Base-by-base conservation (phyloP, 768 basidiomycete species). In the Pleurotus tuoliensis region DNA sequence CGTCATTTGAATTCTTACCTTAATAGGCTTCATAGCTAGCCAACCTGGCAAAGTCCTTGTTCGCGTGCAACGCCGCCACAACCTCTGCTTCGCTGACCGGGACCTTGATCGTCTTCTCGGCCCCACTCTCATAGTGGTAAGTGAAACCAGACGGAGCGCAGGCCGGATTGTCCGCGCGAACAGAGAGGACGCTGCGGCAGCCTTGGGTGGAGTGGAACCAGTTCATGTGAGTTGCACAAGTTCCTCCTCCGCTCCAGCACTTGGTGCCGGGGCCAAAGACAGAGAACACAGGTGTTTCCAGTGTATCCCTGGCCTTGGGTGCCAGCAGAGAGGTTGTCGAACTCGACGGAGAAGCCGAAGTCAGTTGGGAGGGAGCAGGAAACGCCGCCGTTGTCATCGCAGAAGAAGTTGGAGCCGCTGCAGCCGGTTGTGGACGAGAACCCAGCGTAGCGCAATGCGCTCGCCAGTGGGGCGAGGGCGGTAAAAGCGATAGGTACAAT, bases 331-430 rank as follows among this genome's bases (percentile, higher is more conserved):
- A 55, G 54, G 24, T 40, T 37, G 22, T 27, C 25, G 54, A 55
- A 55, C 30, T 55, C 41, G n/a, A 38, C 54, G 22, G 54, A 55
- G 54, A 55, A 55, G 20, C 54, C 54, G 43, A 55, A 55, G 2
- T 43, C 54, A 15, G 54, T 46, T 18, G 54, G 54, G 15, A 55
- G 16, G 4, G 54, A 34, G 34, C 54, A 55, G 44, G 44, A 55
- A 1, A 55, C 54, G 22, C 13, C 9, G 24, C 54, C 54, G 8
- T 22, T 41, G 12, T 55, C 54, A 2, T 47, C 45, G 54, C 54
- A 55, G 54, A 44, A 44, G 24, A 55, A 55, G 54, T 30, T 45
- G 43, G 41, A n/a, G 12, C 54, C 54, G 18, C 54, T 55, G 43
- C 54, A 55, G 2, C 41, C 11, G 13, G 45, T 24, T 43, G 54